Evolutionary conservation across 2,329 filamentous ascomycete species (phyloP).

Genomic region (Paecilomyces sp.): DNA sequence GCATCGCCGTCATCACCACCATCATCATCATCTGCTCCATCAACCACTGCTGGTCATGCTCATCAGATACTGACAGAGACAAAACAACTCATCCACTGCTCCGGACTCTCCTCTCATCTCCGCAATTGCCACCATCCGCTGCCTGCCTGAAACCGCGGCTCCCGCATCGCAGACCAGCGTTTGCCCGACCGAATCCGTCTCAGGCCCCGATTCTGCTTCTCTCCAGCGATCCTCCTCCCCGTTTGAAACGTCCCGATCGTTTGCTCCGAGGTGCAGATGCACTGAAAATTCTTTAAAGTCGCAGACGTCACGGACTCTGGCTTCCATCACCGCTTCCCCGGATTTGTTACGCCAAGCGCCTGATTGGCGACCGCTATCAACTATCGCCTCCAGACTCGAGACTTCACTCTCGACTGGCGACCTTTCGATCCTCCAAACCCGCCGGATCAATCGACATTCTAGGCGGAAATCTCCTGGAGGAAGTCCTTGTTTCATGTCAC

Average conservation of each 20-base stretch:
- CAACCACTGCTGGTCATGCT: not conserved
- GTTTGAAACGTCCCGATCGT: not conserved
- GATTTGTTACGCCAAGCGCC: not conserved
- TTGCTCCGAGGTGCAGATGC: not conserved
- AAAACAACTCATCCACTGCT: not conserved
- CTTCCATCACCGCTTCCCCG: not conserved
- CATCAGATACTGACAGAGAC: not conserved
- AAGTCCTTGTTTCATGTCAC: not conserved
- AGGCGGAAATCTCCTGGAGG: not conserved
- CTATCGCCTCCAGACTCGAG: not conserved
- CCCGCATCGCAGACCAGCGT: not conserved
- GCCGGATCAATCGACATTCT: not conserved
- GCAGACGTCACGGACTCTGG: not conserved
- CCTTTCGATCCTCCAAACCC: not conserved
- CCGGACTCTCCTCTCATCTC: not conserved
- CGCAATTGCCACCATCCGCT: not conserved
- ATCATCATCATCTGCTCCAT: not conserved
- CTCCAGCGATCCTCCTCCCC: not conserved
- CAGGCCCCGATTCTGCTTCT: not conserved
- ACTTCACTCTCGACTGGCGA: not conserved
- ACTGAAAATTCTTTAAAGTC: not conserved
- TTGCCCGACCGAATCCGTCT: not conserved
- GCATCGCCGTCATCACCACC: not conserved
- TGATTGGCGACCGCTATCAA: not conserved
- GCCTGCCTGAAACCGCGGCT: not conserved